These are phyloP conservation scores for Phytopythium aichiense DNA, from an alignment of 352 stramenopile genomes.

Conservation along the genomic window DNA sequence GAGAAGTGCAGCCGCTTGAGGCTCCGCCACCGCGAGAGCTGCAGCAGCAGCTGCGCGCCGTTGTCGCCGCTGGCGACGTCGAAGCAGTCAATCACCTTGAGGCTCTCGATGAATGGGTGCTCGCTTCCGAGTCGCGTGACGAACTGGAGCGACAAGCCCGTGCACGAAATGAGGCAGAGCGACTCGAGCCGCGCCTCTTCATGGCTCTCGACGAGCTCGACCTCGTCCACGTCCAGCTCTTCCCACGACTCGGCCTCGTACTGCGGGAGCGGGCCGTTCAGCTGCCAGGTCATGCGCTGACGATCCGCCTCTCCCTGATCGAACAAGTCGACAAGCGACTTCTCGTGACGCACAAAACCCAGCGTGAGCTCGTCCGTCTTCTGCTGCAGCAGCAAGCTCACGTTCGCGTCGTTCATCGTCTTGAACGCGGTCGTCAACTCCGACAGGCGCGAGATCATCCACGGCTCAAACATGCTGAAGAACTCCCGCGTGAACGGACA, in stretches of 20 bases:
- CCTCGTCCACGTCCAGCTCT: constrained; percentile 64
- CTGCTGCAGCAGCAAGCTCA: constrained; percentile 53
- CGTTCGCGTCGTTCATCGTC: constrained; percentile 65
- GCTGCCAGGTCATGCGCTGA: constrained; percentile 44
- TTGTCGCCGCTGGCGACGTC: constrained; percentile 38
- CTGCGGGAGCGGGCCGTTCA: constrained; percentile 16
- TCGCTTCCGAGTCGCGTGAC: constrained; percentile 27
- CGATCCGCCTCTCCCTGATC: constrained; percentile 25
- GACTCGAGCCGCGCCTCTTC: constrained; percentile 48
- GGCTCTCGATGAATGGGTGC: constrained; percentile 50
- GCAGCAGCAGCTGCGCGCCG: constrained; percentile 38
- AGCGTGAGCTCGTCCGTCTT: constrained; percentile 57
- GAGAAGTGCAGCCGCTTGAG: constrained; percentile 70
- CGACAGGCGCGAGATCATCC: constrained; percentile 69
- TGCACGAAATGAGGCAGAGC: constrained; percentile 68
- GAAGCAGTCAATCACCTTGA: constrained; percentile 74
- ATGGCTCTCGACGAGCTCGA: constrained; percentile 56
- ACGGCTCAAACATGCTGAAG: constrained; percentile 65
- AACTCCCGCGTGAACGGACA: constrained; percentile 61
- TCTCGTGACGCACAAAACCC: constrained; percentile 63
- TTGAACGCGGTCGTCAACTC: constrained; percentile 65
- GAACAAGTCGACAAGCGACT: constrained; percentile 38
- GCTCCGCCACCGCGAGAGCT: constrained; percentile 43
- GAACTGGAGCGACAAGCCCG: constrained; percentile 50
- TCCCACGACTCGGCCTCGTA: constrained; percentile 64